A percentile compares a stretch with the other conserved stretches of the same genome.
These are phyloP conservation scores for Eurotiales sp. DNA, from an alignment of 2,329 filamentous ascomycete species.

Conservation along the genomic window DNA sequence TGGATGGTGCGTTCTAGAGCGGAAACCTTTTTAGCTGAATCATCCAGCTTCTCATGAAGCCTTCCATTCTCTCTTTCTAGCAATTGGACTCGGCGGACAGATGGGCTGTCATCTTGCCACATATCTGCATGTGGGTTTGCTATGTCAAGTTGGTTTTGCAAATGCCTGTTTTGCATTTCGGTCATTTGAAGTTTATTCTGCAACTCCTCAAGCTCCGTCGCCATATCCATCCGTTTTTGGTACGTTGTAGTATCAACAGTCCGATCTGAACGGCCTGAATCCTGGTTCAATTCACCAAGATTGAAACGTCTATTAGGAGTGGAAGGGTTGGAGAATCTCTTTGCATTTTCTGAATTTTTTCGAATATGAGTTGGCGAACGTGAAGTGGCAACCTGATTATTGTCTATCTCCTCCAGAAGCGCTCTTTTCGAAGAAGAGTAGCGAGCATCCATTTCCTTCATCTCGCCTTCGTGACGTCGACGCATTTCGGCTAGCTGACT, in stretches of 20 bases:
- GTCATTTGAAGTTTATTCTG: constrained; percentile 92
- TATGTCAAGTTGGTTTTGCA: constrained; percentile 81
- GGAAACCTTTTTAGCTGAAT: constrained; percentile 89
- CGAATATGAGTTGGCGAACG: constrained; percentile 71
- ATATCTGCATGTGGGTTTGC: constrained; percentile 58
- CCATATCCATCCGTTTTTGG: constrained; percentile 86
- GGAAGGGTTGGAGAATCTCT: constrained; percentile 68
- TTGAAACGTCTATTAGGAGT: constrained; percentile 73
- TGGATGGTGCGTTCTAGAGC: constrained; percentile 81
- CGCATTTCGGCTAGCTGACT: constrained; percentile 75
- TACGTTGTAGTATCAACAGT: constrained; percentile 79
- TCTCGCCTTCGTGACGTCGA: constrained; percentile 66
- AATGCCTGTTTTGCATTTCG: constrained; percentile 91
- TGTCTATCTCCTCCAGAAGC: constrained; percentile 80
- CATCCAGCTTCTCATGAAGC: constrained; percentile 89
- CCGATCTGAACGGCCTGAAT: constrained; percentile 78
- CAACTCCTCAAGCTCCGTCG: constrained; percentile 82
- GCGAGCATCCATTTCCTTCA: constrained; percentile 61
- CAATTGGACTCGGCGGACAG: constrained; percentile 77
- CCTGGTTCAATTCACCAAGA: constrained; percentile 60
- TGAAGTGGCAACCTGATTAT: constrained; percentile 69
- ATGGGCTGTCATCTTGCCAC: constrained; percentile 72
- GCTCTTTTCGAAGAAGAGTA: constrained; percentile 65
- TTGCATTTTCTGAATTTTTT: constrained; percentile 55
- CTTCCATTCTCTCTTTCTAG: constrained; percentile 88